Evolutionary conservation across 768 basidiomycete species (phyloP), one percentile per base, ranked within the genome.

Genomic region (Leccinum subgranulosum): DNA sequence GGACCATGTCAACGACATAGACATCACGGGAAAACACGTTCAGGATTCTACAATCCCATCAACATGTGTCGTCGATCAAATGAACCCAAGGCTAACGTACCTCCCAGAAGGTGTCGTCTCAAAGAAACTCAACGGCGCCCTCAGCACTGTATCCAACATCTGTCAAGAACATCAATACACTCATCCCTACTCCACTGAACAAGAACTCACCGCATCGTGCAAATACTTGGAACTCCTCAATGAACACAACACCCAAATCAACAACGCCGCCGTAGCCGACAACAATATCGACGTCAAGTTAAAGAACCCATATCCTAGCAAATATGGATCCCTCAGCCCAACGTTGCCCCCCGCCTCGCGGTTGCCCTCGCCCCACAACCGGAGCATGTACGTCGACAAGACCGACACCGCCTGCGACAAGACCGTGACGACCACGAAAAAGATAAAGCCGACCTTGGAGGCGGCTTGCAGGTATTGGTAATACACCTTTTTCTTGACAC

Each of bases 1-100:
- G 81, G 9, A 92, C 76, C 66, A 92, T 87, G 74, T 97, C 94
- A 17, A 96, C 82, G 28, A 89, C 87, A 65, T 90, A 92, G 15
- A 82, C 85, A 64, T 98, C 96, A 3, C 93, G 84, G 3, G 92
- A 92, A 73, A 98, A 98, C 27, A 97, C 71, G 72, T 97, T 98
- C 52, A 98, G 69, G 54, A 95, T 88, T 9, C 93, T 90, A 54
- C 1, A 3, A 6, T 49, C 15, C 7, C 9, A 33, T 56, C 15
- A 61, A 41, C 27, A 15, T 2, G 14, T 5, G 11, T 23, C 49
- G 34, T 14, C 34, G n/a, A 28, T 1, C 17, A 34, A 27, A 53
- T 4, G 48, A 1, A 25, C 6, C 1, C 9, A 25, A 52, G 19
- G 12, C 19, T 17, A 10, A 34, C 79, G 51, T 63, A 88, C 89